phyloP scores from a whole-genome alignment of 257 asterid species.

The Rhazya stricta region DNA sequence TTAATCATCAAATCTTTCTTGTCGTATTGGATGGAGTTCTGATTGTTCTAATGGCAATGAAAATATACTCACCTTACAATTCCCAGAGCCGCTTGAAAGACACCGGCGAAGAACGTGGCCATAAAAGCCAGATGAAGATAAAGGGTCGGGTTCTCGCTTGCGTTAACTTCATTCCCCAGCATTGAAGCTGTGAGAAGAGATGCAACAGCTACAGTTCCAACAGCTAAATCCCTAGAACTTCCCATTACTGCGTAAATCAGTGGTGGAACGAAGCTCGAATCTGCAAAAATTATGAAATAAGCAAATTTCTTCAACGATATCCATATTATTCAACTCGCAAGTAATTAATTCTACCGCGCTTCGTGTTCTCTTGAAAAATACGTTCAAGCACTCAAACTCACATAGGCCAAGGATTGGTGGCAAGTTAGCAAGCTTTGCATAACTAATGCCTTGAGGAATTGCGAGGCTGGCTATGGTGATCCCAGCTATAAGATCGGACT shows the following conservation, averaged over 20 bases:
- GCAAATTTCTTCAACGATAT: background rate
- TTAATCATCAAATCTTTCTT: background rate
- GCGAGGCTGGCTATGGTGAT: slow-evolving; percentile 97
- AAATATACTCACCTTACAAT: slow-evolving; percentile 47
- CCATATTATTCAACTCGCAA: too few species aligned
- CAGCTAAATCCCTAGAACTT: slow-evolving; percentile 83
- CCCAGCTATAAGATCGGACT: slow-evolving; percentile 75
- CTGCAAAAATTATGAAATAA: slow-evolving; percentile 20
- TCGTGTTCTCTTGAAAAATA: background rate
- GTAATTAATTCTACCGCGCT: too few species aligned
- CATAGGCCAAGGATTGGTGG: slow-evolving; percentile 94
- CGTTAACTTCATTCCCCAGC: slow-evolving; percentile 52
- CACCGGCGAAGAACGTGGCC: slow-evolving; percentile 74
- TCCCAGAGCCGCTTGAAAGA: slow-evolving; percentile 64
- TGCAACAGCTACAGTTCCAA: slow-evolving; percentile 87
- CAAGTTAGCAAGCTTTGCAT: slow-evolving; percentile 86
- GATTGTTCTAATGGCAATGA: background rate
- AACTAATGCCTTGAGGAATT: slow-evolving; percentile 94
- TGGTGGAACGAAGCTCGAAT: slow-evolving; percentile 91
- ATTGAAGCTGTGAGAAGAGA: slow-evolving; percentile 69
- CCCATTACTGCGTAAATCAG: slow-evolving; percentile 82
- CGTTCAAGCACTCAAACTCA: slow-evolving; percentile 24
- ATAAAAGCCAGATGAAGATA: slow-evolving; percentile 83
- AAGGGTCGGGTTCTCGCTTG: slow-evolving; percentile 44
- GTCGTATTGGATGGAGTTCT: background rate